These are phyloP conservation scores for Fusarium zealandicum DNA, from an alignment of 2,329 filamentous ascomycete genomes.

Conservation along the genomic window DNA sequence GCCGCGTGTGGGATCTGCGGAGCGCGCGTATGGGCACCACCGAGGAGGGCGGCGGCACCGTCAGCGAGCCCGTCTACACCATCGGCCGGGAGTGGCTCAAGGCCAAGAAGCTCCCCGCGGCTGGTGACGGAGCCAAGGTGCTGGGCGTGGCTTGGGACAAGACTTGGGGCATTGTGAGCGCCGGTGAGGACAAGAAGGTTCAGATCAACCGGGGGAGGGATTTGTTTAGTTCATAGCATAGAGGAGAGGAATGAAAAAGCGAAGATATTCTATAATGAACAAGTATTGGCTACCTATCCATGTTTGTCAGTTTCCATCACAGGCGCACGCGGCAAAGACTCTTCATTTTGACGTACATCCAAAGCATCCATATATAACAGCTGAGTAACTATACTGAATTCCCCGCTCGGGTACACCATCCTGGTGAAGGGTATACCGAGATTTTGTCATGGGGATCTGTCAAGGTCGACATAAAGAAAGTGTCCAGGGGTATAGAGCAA, in stretches of 20 bases:
- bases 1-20: constrained; percentile 91
- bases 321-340: no score
- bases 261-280: constrained; percentile 23
- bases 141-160: constrained; percentile 87
- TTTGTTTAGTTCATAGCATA: constrained; percentile 50
- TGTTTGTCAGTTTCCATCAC: not conserved
- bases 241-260: constrained; percentile 20
- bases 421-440: no score
- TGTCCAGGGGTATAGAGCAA: no score
- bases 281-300: constrained; percentile 16
- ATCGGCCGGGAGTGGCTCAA: constrained; percentile 78
- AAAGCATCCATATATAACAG: no score
- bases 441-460: no score
- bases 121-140: constrained; percentile 88
- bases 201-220: constrained; percentile 82
- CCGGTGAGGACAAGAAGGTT: constrained; percentile 90
- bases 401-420: no score
- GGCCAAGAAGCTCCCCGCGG: constrained; percentile 68
- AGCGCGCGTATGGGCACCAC: constrained; percentile 67
- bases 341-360: no score
- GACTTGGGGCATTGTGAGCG: constrained; percentile 87
- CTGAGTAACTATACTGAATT: no score
- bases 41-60: constrained; percentile 66
- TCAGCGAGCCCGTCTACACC: constrained; percentile 77
- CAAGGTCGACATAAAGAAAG: no score